Percentiles rank a stretch among this genome's conserved stretches.
Conservation (phyloP, 2,329 filamentous ascomycete genomes). For the Tetracladium maxilliforme region DNA sequence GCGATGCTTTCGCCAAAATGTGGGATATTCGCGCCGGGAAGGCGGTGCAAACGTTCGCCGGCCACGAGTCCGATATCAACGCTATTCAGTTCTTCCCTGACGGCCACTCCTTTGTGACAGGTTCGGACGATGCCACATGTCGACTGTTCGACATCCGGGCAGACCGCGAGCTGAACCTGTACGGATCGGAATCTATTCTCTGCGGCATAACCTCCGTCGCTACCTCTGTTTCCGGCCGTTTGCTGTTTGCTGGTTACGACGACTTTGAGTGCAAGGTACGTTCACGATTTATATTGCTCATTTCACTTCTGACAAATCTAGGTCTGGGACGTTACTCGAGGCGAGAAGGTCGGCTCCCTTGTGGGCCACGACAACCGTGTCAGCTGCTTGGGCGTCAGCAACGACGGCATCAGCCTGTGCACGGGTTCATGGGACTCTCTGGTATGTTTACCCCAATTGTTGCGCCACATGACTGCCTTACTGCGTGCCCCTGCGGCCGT, state of each 20-base stretch:
- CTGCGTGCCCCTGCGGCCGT: slow-evolving; percentile 33
- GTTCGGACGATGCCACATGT: slow-evolving; percentile 94
- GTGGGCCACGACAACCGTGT: slow-evolving; percentile 98
- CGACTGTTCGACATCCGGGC: slow-evolving; percentile 95
- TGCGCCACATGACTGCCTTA: slow-evolving; percentile 1
- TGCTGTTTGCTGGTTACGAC: slow-evolving; percentile 95
- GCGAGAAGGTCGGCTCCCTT: slow-evolving; percentile 91
- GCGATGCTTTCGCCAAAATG: slow-evolving; percentile 94
- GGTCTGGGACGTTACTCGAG: slow-evolving; percentile 96
- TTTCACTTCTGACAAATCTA: slow-evolving; percentile 20
- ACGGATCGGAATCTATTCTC: slow-evolving; percentile 81
- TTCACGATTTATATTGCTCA: slow-evolving; percentile 1
- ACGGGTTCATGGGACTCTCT: slow-evolving; percentile 99
- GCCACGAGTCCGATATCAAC: slow-evolving; percentile 98
- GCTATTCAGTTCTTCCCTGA: slow-evolving; percentile 99
- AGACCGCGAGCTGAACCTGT: slow-evolving; percentile 62
- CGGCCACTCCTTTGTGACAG: slow-evolving; percentile 94
- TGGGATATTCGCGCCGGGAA: slow-evolving; percentile 99
- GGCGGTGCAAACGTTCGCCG: slow-evolving; percentile 95
- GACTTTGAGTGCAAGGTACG: slow-evolving; percentile 99
- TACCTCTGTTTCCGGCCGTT: slow-evolving; percentile 87
- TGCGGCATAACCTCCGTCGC: slow-evolving; percentile 98
- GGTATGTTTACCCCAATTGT: slow-evolving; percentile 41
- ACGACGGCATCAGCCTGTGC: slow-evolving; percentile 97
- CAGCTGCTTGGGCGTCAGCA: slow-evolving; percentile 96